Evolutionary conservation across 2,329 filamentous ascomycete species (phyloP), one percentile per base, ranked within the genome.

Genomic region (Phialophora verrucosa): DNA sequence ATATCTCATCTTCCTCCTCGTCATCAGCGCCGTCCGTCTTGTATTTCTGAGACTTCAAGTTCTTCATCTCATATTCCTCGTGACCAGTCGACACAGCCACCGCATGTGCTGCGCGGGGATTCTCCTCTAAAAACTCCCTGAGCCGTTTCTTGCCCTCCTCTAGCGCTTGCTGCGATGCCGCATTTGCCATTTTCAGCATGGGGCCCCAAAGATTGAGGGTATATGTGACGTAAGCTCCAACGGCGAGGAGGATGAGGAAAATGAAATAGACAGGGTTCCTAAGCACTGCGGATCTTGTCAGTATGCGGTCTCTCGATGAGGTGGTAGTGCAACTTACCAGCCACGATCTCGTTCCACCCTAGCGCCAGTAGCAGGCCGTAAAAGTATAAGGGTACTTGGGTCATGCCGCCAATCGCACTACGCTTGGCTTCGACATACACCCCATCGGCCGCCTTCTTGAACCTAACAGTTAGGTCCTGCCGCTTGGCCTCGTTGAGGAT

Each of bases 401-500:
- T 91, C 73, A 99, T 91, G 64, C 94, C 93, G 62, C 95, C 95
- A 76, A 99, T 96, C 50, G 95, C 95, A 76, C 94, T 93, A 65
- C 95, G 88, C 85, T 99, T 99, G 58, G 95, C 95, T 81, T 99
- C 95, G 50, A 99, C 93, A 74, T 97, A 99, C 3, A 99, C 94
- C 7, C 93, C 95, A 76, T 99, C 95, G 1, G 95, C 95, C 42
- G 92, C 95, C 85, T 98, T 98, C 85, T 97, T 98, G 85, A 99
- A 99, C 63, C 95, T 87, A 14, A 96, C 90, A 10, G 93, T 92
- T 31, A 99, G 85, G 76, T 99, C 93, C 76, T 96, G 91, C 67
- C 91, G 87, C 81, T 97, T 97, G 70, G 88, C 85, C 79, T 98
- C 94, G 74, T 90, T 90, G 55, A 99, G 84, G n/a, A 98, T 87